Conservation (phyloP, 2,329 filamentous ascomycete species). For the Fusarium falciforme region DNA sequence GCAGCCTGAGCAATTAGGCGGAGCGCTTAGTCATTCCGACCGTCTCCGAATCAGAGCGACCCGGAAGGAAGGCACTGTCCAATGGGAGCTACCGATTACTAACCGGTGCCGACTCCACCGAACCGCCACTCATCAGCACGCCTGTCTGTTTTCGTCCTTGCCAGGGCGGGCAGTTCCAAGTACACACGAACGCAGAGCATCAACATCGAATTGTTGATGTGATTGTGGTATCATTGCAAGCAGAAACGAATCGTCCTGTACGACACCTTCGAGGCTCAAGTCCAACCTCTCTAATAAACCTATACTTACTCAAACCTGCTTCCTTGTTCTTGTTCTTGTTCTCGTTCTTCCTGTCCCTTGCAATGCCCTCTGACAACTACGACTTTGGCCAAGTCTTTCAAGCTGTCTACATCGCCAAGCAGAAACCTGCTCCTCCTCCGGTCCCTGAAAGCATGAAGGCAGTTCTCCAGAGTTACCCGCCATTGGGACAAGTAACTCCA, state of each 20-base stretch:
- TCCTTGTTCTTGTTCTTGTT: slow-evolving; percentile 1
- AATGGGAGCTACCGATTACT: slow-evolving; percentile 52
- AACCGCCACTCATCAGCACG: slow-evolving; percentile 25
- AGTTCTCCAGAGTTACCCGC: slow-evolving; percentile 69
- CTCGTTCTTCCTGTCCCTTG: slow-evolving; percentile 5
- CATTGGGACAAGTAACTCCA: slow-evolving; percentile 79
- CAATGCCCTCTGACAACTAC: slow-evolving; percentile 45
- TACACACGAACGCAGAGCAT: slow-evolving; percentile 14
- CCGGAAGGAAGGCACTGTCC: slow-evolving; percentile 35
- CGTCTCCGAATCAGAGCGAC: slow-evolving; percentile 52
- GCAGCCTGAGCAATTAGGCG: slow-evolving; percentile 57
- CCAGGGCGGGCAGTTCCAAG: slow-evolving; percentile 11
- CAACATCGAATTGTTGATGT: slow-evolving; percentile 1
- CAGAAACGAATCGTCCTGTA: background rate
- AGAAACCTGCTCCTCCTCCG: slow-evolving; percentile 46
- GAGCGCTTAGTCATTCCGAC: slow-evolving; percentile 54
- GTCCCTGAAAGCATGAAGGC: slow-evolving; percentile 50
- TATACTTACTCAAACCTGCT: slow-evolving; percentile 6
- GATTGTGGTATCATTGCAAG: background rate
- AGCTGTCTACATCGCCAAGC: slow-evolving; percentile 52
- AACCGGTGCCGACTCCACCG: slow-evolving; percentile 35
- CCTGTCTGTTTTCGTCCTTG: slow-evolving; percentile 35
- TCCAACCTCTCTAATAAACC: slow-evolving; percentile 16
- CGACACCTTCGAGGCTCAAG: background rate
- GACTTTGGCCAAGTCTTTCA: slow-evolving; percentile 53